Evolutionary conservation across 495 filamentous ascomycete species (phyloP).

Genomic region (Neurospora sp.): DNA sequence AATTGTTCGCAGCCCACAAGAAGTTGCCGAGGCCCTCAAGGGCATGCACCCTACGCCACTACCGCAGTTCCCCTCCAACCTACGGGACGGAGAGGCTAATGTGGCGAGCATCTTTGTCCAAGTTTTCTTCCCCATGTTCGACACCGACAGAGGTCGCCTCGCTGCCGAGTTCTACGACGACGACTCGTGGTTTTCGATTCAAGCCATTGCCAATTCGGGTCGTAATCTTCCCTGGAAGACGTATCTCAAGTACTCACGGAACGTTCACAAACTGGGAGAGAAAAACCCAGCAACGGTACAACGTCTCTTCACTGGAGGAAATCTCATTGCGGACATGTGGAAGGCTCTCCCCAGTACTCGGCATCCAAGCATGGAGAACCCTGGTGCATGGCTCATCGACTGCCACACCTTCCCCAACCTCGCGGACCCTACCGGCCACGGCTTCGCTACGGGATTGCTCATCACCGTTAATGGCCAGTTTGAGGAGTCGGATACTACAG

Average conservation of each 20-base stretch:
- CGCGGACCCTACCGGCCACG: constrained; percentile 58
- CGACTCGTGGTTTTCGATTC: constrained; percentile 67
- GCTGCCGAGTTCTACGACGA: constrained; percentile 64
- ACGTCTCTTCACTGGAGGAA: constrained; percentile 53
- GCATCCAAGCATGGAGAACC: constrained; percentile 56
- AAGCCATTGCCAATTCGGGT: constrained; percentile 51
- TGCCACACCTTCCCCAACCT: constrained; percentile 67
- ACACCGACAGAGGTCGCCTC: constrained; percentile 56
- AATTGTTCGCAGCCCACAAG: constrained; percentile 59
- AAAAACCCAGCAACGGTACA: constrained; percentile 43
- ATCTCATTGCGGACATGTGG: constrained; percentile 62
- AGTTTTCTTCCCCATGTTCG: constrained; percentile 65
- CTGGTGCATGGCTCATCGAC: constrained; percentile 69
- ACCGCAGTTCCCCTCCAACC: constrained; percentile 56
- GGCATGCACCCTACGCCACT: constrained; percentile 44
- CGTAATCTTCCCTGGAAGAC: constrained; percentile 49
- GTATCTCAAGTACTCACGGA: constrained; percentile 74
- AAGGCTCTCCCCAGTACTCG: constrained; percentile 58
- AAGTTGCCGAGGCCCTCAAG: constrained; percentile 41
- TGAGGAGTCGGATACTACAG: constrained; percentile 55
- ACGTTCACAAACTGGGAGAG: constrained; percentile 60
- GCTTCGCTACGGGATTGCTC: constrained; percentile 55
- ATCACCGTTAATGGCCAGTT: constrained; percentile 77
- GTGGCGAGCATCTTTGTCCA: constrained; percentile 67
- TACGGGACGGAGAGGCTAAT: constrained; percentile 59